Percentiles rank a stretch among this genome's conserved stretches.
Evolutionary conservation across 805 yeast genomes (phyloP).

Genomic region (Groenewaldozyma tartarivorans): DNA sequence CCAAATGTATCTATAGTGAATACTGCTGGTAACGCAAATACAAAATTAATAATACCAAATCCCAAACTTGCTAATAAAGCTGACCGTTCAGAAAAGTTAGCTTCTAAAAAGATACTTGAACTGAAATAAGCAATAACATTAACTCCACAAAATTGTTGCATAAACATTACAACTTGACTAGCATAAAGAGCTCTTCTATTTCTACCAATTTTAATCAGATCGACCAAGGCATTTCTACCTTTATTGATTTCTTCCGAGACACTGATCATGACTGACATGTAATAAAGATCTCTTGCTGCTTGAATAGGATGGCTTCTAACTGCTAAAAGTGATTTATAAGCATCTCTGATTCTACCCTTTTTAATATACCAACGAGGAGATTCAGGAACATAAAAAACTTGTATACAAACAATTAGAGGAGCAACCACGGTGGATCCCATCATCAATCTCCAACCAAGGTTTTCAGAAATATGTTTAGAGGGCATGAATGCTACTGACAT

Average conservation of each 20-base stretch:
- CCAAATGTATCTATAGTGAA: conserved; percentile 73
- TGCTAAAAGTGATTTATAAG: conserved; percentile 38
- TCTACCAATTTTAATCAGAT: conserved; percentile 59
- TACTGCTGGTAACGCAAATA: conserved; percentile 77
- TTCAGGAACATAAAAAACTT: conserved; percentile 53
- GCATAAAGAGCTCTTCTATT: conserved; percentile 77
- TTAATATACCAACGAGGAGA: conserved; percentile 63
- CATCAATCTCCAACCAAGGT: conserved; percentile 51
- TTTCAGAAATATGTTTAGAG: conserved; percentile 29
- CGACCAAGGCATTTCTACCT: conserved; percentile 27
- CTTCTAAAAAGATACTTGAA: conserved; percentile 60
- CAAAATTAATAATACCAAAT: conserved; percentile 70
- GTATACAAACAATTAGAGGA: conserved; percentile 41
- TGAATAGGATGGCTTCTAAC: conserved; percentile 40
- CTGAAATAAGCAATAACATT: conserved; percentile 84
- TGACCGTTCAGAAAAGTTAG: conserved; percentile 52
- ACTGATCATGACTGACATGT: conserved; percentile 43
- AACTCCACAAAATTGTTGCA: conserved; percentile 89
- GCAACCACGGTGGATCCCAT: conserved; percentile 56
- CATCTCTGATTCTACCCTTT: conserved; percentile 39
- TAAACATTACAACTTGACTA: conserved; percentile 74
- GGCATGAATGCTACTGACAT: conserved; percentile 49
- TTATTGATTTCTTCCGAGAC: conserved; percentile 29
- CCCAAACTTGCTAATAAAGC: conserved; percentile 80
- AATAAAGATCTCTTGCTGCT: conserved; percentile 59